Percentiles rank a stretch among this genome's conserved stretches.
These are phyloP conservation scores for Bigelowiella natans DNA, from an alignment of 78 protist species.

Conservation along the genomic window DNA sequence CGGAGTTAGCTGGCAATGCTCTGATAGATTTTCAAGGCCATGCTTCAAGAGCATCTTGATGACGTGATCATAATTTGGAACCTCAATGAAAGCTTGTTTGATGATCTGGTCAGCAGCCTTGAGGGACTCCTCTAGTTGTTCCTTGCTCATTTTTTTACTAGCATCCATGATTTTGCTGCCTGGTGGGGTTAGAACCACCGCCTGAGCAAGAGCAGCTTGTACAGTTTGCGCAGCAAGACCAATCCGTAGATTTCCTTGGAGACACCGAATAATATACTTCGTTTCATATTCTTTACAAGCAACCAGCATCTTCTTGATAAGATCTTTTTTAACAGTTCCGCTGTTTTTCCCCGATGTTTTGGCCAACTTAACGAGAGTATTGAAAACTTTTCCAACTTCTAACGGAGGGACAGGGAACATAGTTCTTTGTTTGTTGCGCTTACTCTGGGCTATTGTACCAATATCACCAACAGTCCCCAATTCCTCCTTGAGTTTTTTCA, in stretches of 20 bases:
- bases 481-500: slow-evolving; percentile 31
- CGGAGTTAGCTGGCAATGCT: slow-evolving; percentile 15
- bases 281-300: background rate
- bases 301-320: background rate
- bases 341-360: background rate
- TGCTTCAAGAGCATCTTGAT: slow-evolving; percentile 43
- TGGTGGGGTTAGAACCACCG: slow-evolving; percentile 49
- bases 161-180: background rate
- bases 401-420: slow-evolving; percentile 34
- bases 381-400: slow-evolving; percentile 42
- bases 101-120: background rate
- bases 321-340: background rate
- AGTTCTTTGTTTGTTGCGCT: slow-evolving; percentile 11
- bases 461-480: slow-evolving; percentile 70
- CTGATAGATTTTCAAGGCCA: background rate
- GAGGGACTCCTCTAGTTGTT: background rate
- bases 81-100: background rate
- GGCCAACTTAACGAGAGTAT: slow-evolving; percentile 37
- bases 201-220: slow-evolving; percentile 74
- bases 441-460: slow-evolving; percentile 59
- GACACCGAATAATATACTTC: slow-evolving; percentile 18
- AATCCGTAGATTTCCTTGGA: slow-evolving; percentile 81
- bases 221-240: slow-evolving; percentile 86
- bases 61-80: slow-evolving; percentile 62
- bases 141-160: background rate